Percentiles rank a stretch among this genome's conserved stretches.
These are phyloP conservation scores for Myxozyma lipomycoides DNA, from an alignment of 805 yeast genomes.

Conservation along the genomic window DNA sequence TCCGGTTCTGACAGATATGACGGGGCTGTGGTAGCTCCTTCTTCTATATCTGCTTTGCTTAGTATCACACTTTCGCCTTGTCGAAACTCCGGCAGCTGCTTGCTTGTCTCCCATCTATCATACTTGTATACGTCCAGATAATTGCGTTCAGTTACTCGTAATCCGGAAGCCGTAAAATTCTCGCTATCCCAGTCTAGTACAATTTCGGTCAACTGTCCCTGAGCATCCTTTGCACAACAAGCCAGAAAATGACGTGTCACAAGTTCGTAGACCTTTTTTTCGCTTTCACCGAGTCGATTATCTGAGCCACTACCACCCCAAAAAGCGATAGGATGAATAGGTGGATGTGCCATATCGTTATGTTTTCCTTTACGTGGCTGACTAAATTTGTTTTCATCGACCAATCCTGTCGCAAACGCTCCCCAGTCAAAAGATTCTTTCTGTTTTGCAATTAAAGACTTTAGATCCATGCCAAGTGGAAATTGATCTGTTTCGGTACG, in stretches of 20 bases:
- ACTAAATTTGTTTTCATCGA: constrained; percentile 46
- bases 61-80: constrained; percentile 57
- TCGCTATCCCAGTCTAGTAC: constrained; percentile 76
- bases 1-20: constrained; percentile 85
- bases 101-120: constrained; percentile 64
- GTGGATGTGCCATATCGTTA: constrained; percentile 97
- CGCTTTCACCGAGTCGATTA: constrained; percentile 38
- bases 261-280: constrained; percentile 77
- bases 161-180: constrained; percentile 65
- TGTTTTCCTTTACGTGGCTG: constrained; percentile 75
- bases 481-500: constrained; percentile 94
- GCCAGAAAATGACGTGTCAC: constrained; percentile 84
- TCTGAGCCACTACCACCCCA: constrained; percentile 29
- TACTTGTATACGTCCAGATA: constrained; percentile 78
- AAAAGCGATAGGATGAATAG: constrained; percentile 77
- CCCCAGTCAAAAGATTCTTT: constrained; percentile 62
- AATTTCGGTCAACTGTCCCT: constrained; percentile 63
- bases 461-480: constrained; percentile 71
- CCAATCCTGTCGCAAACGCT: constrained; percentile 49
- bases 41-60: constrained; percentile 53
- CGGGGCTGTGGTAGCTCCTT: constrained; percentile 81
- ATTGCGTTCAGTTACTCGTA: constrained; percentile 67
- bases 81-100: constrained; percentile 61
- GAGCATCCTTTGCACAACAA: constrained; percentile 86
- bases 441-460: constrained; percentile 59